phyloP scores from a whole-genome alignment of 176 grass and related monocot species.

The Chrysopogon serrulatus region DNA sequence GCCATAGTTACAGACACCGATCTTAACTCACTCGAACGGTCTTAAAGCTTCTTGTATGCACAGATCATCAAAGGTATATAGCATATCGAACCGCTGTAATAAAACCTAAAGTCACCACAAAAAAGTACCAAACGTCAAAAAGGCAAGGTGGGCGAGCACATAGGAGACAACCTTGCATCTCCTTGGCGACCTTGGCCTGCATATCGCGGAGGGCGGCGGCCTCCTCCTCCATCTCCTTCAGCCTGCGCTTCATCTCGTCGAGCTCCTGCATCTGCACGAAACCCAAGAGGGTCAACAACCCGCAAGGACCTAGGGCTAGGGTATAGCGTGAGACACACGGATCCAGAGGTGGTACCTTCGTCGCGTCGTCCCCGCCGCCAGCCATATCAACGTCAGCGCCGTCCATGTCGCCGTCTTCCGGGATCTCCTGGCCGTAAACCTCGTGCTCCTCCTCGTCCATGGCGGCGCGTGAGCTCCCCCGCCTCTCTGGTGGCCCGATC shows the following conservation, averaged over 20 bases:
- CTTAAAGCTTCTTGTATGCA: neutral
- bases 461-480: neutral
- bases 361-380: slow-evolving; percentile 32
- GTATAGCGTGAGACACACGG: slow-evolving; percentile 1
- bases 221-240: slow-evolving; percentile 86
- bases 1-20: neutral
- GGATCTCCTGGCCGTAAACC: slow-evolving; percentile 74
- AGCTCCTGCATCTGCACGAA: slow-evolving; percentile 53
- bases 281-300: neutral
- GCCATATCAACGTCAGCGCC: slow-evolving; percentile 63
- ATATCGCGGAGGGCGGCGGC: slow-evolving; percentile 68
- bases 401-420: slow-evolving; percentile 66
- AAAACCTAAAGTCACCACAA: neutral
- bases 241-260: slow-evolving; percentile 66
- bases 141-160: neutral
- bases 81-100: neutral
- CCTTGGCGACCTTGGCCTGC: slow-evolving; percentile 79
- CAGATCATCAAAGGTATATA: neutral
- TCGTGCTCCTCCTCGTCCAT: slow-evolving; percentile 89
- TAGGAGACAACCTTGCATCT: slow-evolving; percentile 60
- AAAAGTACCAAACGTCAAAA: neutral
- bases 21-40: neutral
- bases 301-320: slow-evolving; percentile 33
- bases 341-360: slow-evolving; percentile 30
- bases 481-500: slow-evolving; percentile 3